Base-by-base conservation (phyloP, 805 yeast genomes). In the Sugiyamaella boreocaroliniensis region DNA sequence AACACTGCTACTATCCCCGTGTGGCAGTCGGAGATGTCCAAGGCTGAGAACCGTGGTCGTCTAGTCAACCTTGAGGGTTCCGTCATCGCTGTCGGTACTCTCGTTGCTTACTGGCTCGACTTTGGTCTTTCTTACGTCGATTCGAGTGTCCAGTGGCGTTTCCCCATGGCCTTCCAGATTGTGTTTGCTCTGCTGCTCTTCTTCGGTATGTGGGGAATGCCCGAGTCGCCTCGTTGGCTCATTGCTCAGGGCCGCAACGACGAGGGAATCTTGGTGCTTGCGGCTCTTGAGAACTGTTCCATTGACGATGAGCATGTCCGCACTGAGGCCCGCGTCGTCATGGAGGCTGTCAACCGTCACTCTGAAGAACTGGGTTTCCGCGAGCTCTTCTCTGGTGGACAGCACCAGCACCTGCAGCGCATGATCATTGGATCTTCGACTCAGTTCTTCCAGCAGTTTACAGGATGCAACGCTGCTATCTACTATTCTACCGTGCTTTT, bases 201-300 rank as follows among this genome's bases (percentile, higher is more conserved):
- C 49, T 68, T 85, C 44, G 66, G 83, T 48, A 72, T 86, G 81
- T 83, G 55, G 49, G 68, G 47, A 16, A 70, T 90, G 22, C 97
- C 98, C 1, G 97, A 90, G 68, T 81, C 92, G 45, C 97, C 97
- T 0, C 75, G 97, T 56, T 90, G 78, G 72, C 82, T 79, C 63
- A 87, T 92, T 10, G 81, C 81, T 61, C 81, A 84, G 60, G 84
- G 85, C 64, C 59, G 77, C 68, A 55, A 74, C 74, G 64, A 71
- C 67, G 71, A 68, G 52, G 71, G 67, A 19, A 68, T 74, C 20
- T 72, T 81, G 16, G 76, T 82, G 48, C 75, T 79, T 55, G 76
- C 77, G 63, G 71, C 79, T 62, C 74, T 77, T 55, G 65, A 55
- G n/a, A 53, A 50, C 15, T 29, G 47, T 8, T 32, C 47, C 12